Percentiles rank a stretch among this genome's conserved stretches.
Evolutionary conservation across 2,329 filamentous ascomycete genomes (phyloP).

Genomic region (Didymellaceae sp.): DNA sequence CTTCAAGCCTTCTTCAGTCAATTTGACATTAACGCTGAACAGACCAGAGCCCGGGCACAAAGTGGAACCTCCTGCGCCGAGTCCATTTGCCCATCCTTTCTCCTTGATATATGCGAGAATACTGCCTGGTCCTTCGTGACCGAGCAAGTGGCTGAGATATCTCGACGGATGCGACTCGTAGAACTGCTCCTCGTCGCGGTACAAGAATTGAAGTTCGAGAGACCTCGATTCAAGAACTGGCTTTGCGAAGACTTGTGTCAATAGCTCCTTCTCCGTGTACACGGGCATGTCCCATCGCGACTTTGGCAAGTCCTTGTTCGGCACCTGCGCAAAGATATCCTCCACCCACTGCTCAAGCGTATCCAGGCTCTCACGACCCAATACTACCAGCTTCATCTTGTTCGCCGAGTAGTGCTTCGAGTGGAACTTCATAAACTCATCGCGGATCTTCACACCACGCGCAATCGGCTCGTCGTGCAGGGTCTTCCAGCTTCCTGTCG

Average conservation of each 20-base stretch:
- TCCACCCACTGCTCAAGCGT: slow-evolving; percentile 82
- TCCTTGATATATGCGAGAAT: slow-evolving; percentile 88
- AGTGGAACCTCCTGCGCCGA: slow-evolving; percentile 77
- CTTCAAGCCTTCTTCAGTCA: slow-evolving; percentile 85
- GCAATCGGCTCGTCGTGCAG: slow-evolving; percentile 82
- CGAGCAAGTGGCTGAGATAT: slow-evolving; percentile 88
- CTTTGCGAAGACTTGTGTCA: slow-evolving; percentile 82
- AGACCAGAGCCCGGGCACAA: slow-evolving; percentile 82
- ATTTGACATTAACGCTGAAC: slow-evolving; percentile 78
- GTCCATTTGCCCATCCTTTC: slow-evolving; percentile 85
- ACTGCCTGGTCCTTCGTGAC: slow-evolving; percentile 91
- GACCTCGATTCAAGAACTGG: slow-evolving; percentile 88
- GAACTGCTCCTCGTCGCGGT: slow-evolving; percentile 80
- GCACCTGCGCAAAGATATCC: slow-evolving; percentile 80
- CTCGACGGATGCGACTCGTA: slow-evolving; percentile 82
- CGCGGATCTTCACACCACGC: slow-evolving; percentile 80
- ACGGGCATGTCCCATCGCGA: slow-evolving; percentile 72
- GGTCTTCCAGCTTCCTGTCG: slow-evolving; percentile 85
- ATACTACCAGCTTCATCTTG: slow-evolving; percentile 86
- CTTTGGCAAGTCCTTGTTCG: slow-evolving; percentile 78
- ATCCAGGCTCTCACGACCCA: slow-evolving; percentile 82
- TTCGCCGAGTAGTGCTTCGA: slow-evolving; percentile 90
- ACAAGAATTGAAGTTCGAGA: slow-evolving; percentile 82
- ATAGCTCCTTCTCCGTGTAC: slow-evolving; percentile 65
- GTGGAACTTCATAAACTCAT: slow-evolving; percentile 93